Conservation (phyloP, 148 eudicot genomes). For the Beta vulgaris region DNA sequence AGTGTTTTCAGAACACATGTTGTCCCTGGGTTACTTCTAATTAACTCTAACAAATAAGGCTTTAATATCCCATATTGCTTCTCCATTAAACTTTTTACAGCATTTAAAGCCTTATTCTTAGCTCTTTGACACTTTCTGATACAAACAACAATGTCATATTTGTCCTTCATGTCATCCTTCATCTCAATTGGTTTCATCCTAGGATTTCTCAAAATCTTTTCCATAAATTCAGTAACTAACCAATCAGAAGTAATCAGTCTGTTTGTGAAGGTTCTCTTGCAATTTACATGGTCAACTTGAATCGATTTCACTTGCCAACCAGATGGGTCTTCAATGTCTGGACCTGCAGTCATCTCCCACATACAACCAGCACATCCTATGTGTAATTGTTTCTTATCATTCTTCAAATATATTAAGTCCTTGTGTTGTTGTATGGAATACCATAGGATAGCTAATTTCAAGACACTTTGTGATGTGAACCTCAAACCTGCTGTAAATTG, state of each 20-base stretch:
- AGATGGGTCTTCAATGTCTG: too few relatives aligned
- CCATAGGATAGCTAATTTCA: too few relatives aligned
- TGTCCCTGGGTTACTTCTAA: neutral
- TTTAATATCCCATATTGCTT: constrained; percentile 9
- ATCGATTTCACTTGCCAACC: too few relatives aligned
- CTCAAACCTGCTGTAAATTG: too few relatives aligned
- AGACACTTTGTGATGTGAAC: too few relatives aligned
- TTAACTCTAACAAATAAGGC: constrained; percentile 8
- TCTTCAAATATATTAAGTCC: too few relatives aligned
- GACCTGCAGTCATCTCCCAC: too few relatives aligned
- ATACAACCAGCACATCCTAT: too few relatives aligned
- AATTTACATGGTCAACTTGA: neutral
- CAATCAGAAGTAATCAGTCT: neutral
- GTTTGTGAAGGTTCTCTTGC: neutral
- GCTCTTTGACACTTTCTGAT: constrained; percentile 8
- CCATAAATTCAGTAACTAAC: neutral
- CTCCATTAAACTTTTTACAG: constrained; percentile 7
- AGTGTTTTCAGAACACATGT: neutral
- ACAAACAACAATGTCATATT: neutral
- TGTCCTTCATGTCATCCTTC: neutral
- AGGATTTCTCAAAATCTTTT: constrained; percentile 9
- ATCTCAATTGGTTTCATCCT: neutral
- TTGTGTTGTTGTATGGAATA: too few relatives aligned
- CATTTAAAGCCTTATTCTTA: constrained; percentile 6
- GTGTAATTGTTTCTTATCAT: too few relatives aligned